Base-by-base conservation (phyloP, 768 basidiomycete species). In the Collybia nuda region DNA sequence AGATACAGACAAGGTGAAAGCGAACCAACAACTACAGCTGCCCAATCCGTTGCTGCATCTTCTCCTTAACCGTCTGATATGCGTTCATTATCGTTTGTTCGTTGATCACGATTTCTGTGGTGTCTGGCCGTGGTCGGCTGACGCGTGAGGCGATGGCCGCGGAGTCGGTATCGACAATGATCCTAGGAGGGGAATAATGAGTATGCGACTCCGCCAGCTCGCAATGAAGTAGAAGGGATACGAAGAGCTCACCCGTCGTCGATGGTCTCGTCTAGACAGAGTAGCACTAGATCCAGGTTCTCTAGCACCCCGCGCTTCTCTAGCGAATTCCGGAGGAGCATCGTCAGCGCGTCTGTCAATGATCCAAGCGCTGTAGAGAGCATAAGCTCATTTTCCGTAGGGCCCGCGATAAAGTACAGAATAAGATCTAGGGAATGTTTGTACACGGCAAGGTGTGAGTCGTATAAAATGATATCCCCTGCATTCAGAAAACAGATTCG, bases 31-130 rank as follows among this genome's bases (percentile, higher is more conserved):
- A 41, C 69, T 80, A 91, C 52, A 90, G 74, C 59, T 89, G 87
- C 23, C 86, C 83, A 60, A 93, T 90, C 62, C 87, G 78, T 66
- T 90, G 86, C 62, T 87, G 84, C 72, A 93, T 83, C 74, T 82
- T 85, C 62, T 91, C 90, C 68, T 85, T 87, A 55, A 93, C 85
- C 0, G 89, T 90, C 74, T 90, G 85, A 75, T 95, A 97, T 24
- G 95, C 95, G 63, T 76, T 94, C 80, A 96, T 79, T 52, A 97
- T 78, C 7, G 93, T 95, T 72, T 97, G 94, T 72, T 99, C 97
- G 76, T 99, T 98, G 77, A 99, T 96, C 55, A 95, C 88, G 56
- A 99, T 97, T 59, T 98, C 95, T 32, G 88, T 89, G 45, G 95
- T 86, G 67, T 98, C 97, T 14, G 96, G 87, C 56, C 85, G 86